Evolutionary conservation across 208 protist species (phyloP).

Genomic region (Naegleria gruberi): DNA sequence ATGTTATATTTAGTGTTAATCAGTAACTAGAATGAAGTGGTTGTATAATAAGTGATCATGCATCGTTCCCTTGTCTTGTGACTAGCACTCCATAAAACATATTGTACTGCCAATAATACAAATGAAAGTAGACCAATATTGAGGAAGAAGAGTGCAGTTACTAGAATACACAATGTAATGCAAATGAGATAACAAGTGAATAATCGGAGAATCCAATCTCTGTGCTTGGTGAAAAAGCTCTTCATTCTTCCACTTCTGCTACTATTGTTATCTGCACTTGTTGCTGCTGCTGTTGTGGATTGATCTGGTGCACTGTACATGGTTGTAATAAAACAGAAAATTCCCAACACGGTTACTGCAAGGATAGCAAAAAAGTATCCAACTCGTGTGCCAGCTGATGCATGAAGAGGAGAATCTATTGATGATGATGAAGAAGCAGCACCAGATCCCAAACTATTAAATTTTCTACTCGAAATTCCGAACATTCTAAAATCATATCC

Average conservation of each 20-base stretch:
- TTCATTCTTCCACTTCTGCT: background rate
- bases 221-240: background rate
- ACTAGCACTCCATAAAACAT: background rate
- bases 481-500: background rate
- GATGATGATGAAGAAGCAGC: background rate
- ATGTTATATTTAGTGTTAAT: too few species aligned
- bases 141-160: background rate
- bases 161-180: background rate
- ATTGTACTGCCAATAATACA: background rate
- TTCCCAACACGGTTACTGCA: background rate
- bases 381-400: background rate
- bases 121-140: background rate
- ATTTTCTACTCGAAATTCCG: background rate
- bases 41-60: background rate
- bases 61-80: background rate
- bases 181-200: background rate
- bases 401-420: too few species aligned
- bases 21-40: background rate
- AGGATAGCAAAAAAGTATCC: background rate
- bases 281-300: background rate
- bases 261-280: background rate
- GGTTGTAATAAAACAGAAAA: background rate
- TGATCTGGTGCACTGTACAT: background rate
- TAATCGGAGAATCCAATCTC: background rate
- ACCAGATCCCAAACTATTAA: background rate